A percentile compares a stretch with the other conserved stretches of the same genome.
phyloP scores from a whole-genome alignment of 148 eudicot genomes.

The Vaccinium vitisidaea region DNA sequence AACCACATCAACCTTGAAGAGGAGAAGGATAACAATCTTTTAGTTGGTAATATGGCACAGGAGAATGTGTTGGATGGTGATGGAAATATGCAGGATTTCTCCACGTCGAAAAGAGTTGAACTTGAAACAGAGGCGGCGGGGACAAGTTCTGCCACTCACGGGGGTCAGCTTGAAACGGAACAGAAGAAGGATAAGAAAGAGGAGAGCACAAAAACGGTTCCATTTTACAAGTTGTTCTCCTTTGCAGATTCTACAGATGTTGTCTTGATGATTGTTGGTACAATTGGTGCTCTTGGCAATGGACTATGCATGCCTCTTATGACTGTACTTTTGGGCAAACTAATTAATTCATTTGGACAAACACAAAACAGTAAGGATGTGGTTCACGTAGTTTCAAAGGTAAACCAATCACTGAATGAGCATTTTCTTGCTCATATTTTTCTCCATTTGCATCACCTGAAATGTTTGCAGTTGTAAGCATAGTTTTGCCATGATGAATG shows the following conservation, averaged over 20 bases:
- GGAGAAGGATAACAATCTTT: neutral
- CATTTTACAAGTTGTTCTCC: constrained; percentile 40
- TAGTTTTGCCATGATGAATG: neutral
- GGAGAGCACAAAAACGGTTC: constrained; percentile 32
- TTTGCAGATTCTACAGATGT: constrained; percentile 42
- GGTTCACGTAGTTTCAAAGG: neutral
- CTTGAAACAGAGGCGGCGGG: constrained; percentile 12
- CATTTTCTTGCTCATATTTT: neutral
- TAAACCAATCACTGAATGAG: neutral
- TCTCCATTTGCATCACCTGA: neutral
- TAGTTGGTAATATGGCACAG: constrained; percentile 13
- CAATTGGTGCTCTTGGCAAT: constrained; percentile 41
- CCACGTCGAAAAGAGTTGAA: constrained; percentile 9
- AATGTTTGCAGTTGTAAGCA: too few species aligned
- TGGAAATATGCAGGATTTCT: neutral
- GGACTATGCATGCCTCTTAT: constrained; percentile 41
- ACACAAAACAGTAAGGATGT: constrained; percentile 6
- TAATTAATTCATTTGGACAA: constrained; percentile 43
- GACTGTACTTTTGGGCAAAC: constrained; percentile 37
- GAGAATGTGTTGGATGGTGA: neutral
- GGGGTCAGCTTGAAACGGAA: neutral
- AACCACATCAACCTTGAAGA: neutral
- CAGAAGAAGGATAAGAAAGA: constrained; percentile 13
- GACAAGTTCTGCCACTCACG: neutral
- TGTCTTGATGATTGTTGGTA: constrained; percentile 39